A percentile compares a stretch with the other conserved stretches of the same genome.
Evolutionary conservation across 225 moss, liverwort and hornwort species (phyloP).

Genomic region (Sphagnum contortum): DNA sequence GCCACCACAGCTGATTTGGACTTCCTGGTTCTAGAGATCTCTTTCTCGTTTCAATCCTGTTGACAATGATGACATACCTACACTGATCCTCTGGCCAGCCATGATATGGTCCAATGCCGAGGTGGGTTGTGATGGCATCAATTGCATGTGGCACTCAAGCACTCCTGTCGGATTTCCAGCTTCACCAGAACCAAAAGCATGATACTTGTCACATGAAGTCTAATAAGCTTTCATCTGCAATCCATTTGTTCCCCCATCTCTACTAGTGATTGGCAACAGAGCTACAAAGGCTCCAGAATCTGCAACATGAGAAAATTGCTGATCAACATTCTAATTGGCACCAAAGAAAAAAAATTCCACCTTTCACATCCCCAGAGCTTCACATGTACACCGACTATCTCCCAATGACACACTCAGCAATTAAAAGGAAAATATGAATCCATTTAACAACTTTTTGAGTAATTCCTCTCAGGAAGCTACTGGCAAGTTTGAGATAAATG

Average conservation of each 20-base stretch:
- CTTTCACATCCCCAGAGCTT: too few species aligned
- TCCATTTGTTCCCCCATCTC: conserved; percentile 37
- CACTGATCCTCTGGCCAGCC: conserved; percentile 35
- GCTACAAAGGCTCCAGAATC: conserved; percentile 46
- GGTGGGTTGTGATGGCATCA: conserved; percentile 37
- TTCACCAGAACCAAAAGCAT: conserved; percentile 49
- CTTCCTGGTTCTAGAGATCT: too few species aligned
- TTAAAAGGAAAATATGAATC: too few species aligned
- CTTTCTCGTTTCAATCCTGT: too few species aligned
- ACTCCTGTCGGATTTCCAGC: conserved; percentile 48
- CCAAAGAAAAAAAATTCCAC: too few species aligned
- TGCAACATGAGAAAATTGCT: conserved; percentile 2
- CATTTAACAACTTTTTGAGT: too few species aligned
- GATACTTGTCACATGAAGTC: conserved; percentile 56
- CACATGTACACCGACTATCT: too few species aligned
- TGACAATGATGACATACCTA: conserved; percentile 12
- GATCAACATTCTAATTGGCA: background rate
- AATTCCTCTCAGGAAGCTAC: too few species aligned
- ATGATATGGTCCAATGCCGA: conserved; percentile 39
- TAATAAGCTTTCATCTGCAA: conserved; percentile 41
- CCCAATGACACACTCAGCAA: too few species aligned
- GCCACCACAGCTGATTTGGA: conserved; percentile 27
- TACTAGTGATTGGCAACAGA: conserved; percentile 36
- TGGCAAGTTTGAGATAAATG: too few species aligned
- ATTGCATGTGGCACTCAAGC: conserved; percentile 36